Percentiles rank a stretch among this genome's conserved stretches.
These are phyloP conservation scores for Fragosphaeria purpurea DNA, from an alignment of 2,329 filamentous ascomycete species.

Conservation along the genomic window DNA sequence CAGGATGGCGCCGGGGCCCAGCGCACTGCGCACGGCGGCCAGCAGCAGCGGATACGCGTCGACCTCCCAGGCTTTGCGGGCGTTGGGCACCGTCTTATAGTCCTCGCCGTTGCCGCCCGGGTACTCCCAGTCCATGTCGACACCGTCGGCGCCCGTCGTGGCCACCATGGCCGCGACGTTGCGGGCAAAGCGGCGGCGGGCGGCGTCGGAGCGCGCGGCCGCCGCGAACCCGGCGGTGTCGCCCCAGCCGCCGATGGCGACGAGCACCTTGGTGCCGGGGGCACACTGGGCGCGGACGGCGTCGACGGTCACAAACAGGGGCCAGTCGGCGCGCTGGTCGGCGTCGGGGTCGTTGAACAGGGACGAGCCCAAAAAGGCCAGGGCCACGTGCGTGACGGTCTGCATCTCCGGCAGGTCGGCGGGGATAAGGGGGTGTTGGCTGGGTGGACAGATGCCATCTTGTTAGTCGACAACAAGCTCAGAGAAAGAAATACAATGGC, in stretches of 20 bases:
- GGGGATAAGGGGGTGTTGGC: slow-evolving; percentile 38
- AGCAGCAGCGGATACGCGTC: slow-evolving; percentile 52
- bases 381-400: slow-evolving; percentile 44
- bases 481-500: not conserved
- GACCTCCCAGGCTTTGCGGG: slow-evolving; percentile 48
- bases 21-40: slow-evolving; percentile 43
- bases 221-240: slow-evolving; percentile 53
- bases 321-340: slow-evolving; percentile 29
- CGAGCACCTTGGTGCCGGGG: slow-evolving; percentile 49
- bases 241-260: slow-evolving; percentile 69
- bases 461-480: not conserved
- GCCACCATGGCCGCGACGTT: slow-evolving; percentile 56
- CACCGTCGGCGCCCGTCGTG: slow-evolving; percentile 51
- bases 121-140: slow-evolving; percentile 61
- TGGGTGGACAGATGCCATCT: slow-evolving; percentile 13
- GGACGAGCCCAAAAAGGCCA: slow-evolving; percentile 48
- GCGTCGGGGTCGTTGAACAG: slow-evolving; percentile 36
- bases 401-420: slow-evolving; percentile 21
- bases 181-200: slow-evolving; percentile 48
- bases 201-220: slow-evolving; percentile 41
- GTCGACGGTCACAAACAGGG: slow-evolving; percentile 42
- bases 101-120: slow-evolving; percentile 56
- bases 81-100: slow-evolving; percentile 54
- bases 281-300: slow-evolving; percentile 38
- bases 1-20: slow-evolving; percentile 49